Conservation (phyloP, 306 rosid genomes). For the Rosa persica region DNA sequence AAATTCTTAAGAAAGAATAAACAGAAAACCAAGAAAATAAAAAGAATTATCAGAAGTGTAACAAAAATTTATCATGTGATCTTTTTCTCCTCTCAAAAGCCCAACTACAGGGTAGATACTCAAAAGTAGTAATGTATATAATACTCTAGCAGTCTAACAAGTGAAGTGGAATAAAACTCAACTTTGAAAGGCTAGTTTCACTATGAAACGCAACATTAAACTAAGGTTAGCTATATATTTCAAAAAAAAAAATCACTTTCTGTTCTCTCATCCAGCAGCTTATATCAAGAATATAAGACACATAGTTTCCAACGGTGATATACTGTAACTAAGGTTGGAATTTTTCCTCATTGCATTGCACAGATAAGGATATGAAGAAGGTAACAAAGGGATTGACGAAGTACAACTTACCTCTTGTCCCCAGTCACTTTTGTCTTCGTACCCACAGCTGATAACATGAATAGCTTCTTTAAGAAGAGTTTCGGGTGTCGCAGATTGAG, state of each 20-base stretch:
- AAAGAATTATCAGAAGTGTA: neutral
- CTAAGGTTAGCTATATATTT: neutral
- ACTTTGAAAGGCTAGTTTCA: neutral
- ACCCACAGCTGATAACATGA: constrained; percentile 98
- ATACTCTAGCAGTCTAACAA: neutral
- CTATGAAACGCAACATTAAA: neutral
- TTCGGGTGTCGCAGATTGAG: constrained; percentile 94
- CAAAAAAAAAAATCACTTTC: neutral
- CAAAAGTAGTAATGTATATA: neutral
- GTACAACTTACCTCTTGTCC: constrained; percentile 67
- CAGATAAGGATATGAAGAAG: constrained; percentile 8
- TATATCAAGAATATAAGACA: neutral
- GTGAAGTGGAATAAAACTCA: neutral
- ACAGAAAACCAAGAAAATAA: no score
- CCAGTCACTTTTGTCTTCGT: constrained; percentile 96
- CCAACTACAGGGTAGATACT: neutral
- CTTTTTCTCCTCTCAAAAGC: neutral
- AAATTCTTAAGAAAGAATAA: neutral
- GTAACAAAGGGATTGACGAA: constrained; percentile 15
- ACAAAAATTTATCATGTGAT: neutral
- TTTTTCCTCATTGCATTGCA: neutral
- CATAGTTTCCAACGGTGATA: neutral
- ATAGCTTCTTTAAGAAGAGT: constrained; percentile 96
- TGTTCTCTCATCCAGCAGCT: neutral
- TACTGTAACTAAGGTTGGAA: neutral